These are phyloP conservation scores for Allium sativum DNA, from an alignment of 106 monocot genomes.

Conservation along the genomic window DNA sequence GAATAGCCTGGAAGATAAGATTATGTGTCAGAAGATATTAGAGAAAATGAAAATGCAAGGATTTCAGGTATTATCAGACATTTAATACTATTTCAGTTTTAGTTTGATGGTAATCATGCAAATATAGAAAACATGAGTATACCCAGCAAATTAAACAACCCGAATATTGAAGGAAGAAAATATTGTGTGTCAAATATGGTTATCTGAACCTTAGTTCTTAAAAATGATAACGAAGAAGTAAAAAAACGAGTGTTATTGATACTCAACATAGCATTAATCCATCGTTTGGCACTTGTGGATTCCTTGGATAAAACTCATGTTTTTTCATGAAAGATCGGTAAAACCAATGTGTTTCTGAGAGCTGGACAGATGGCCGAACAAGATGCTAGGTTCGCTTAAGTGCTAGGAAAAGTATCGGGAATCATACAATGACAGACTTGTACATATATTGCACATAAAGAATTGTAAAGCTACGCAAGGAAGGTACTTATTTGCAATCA, in stretches of 20 bases:
- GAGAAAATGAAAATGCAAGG: conserved; percentile 66
- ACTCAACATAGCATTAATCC: background rate
- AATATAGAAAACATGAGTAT: background rate
- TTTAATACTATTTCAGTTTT: no score
- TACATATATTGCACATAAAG: conserved; percentile 59
- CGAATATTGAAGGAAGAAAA: background rate
- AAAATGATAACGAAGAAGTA: no score
- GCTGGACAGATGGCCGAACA: conserved; percentile 95
- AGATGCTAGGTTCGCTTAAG: conserved; percentile 76
- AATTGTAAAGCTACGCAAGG: conserved; percentile 39
- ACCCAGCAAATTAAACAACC: background rate
- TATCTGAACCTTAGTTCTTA: no score
- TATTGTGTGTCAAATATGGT: background rate
- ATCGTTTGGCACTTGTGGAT: background rate
- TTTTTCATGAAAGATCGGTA: conserved; percentile 53
- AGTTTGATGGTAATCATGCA: no score
- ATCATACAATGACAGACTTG: conserved; percentile 76
- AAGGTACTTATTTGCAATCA: conserved; percentile 60
- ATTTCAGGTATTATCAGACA: conserved; percentile 55
- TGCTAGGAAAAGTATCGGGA: conserved; percentile 62
- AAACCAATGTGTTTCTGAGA: conserved; percentile 80
- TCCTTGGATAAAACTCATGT: background rate
- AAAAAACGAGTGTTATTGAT: no score
- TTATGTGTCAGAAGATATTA: conserved; percentile 38
- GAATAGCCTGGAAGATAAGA: conserved; percentile 48